These are phyloP conservation scores for Paramecium pentaurelia DNA, from an alignment of 73 alveolate genomes.

Conservation along the genomic window DNA sequence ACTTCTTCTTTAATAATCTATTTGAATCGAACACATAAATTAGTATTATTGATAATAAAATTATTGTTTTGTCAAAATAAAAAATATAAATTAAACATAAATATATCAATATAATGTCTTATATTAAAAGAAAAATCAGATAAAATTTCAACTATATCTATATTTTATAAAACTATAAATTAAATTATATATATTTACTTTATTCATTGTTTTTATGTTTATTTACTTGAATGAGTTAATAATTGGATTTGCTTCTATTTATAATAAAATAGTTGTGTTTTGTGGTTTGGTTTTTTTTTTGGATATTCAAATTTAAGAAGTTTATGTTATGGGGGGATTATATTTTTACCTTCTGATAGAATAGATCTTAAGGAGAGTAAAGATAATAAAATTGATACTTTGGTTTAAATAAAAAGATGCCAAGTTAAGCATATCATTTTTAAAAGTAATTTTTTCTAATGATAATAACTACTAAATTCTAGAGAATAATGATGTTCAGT, in stretches of 20 bases:
- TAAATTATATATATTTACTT: neutral
- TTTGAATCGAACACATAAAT: too few relatives aligned
- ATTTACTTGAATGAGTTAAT: neutral
- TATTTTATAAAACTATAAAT: too few relatives aligned
- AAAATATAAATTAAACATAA: too few relatives aligned
- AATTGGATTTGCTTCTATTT: neutral
- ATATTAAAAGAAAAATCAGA: too few relatives aligned
- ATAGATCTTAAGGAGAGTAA: neutral
- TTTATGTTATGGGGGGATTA: neutral
- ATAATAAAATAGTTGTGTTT: neutral
- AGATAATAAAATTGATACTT: neutral
- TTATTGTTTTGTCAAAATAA: too few relatives aligned
- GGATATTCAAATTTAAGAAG: neutral
- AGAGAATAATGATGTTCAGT: too few relatives aligned
- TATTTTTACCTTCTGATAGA: neutral
- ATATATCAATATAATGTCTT: too few relatives aligned
- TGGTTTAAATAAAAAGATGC: neutral
- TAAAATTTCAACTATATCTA: too few relatives aligned
- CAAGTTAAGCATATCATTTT: neutral
- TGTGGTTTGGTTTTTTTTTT: neutral
- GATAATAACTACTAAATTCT: neutral
- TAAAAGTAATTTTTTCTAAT: neutral
- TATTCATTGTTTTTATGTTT: neutral
- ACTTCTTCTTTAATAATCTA: too few relatives aligned
- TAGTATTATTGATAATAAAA: too few relatives aligned